A percentile compares a stretch with the other conserved stretches of the same genome.
phyloP scores from a whole-genome alignment of 1,139 yeast genomes.

The Pichia terricola region DNA sequence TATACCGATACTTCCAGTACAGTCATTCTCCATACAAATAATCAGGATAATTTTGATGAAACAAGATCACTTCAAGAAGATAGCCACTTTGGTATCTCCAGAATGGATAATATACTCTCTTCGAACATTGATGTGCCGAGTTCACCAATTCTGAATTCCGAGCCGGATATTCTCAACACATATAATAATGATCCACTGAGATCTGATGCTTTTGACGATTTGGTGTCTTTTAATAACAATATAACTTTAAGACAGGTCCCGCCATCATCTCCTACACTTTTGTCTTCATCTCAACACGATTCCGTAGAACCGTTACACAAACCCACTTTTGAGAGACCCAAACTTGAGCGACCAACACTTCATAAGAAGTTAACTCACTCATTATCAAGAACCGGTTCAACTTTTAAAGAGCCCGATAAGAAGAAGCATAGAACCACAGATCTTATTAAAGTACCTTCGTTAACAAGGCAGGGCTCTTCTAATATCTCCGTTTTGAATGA shows the following conservation, averaged over 20 bases:
- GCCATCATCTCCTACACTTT: constrained; percentile 11
- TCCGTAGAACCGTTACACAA: not conserved
- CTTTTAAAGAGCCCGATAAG: constrained; percentile 6
- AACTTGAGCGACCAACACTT: not conserved
- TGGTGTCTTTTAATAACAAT: constrained; percentile 1
- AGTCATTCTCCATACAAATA: no score
- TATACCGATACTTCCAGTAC: not conserved
- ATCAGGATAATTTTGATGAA: no score
- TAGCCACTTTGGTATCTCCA: no score
- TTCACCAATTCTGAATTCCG: constrained; percentile 10
- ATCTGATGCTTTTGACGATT: constrained; percentile 11
- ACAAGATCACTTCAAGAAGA: no score
- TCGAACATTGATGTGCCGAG: constrained; percentile 10
- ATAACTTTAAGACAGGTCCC: constrained; percentile 1
- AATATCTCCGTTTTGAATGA: not conserved
- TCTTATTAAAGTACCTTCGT: constrained; percentile 8
- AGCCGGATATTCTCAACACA: not conserved
- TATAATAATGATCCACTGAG: not conserved
- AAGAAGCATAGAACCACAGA: no score
- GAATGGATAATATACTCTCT: no score
- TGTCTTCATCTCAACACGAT: constrained; percentile 1
- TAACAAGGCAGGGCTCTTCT: constrained; percentile 14
- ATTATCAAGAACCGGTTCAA: no score
- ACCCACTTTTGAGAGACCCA: not conserved
- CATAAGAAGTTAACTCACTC: not conserved